Conservation (phyloP, 306 rosid genomes). For the Quillaja saponaria region DNA sequence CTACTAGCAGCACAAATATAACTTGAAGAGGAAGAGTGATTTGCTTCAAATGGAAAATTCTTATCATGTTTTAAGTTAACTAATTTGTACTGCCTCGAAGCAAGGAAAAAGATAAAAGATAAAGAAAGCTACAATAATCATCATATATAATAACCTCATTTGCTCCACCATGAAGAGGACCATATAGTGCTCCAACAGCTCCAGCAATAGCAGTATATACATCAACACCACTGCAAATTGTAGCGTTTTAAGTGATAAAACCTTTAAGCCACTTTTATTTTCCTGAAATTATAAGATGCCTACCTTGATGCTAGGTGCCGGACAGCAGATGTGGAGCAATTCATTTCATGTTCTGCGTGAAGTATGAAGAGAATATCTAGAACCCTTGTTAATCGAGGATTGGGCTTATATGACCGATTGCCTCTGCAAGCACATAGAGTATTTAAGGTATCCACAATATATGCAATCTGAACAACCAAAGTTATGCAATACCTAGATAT, state of each 20-base stretch:
- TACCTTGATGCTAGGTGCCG: constrained; percentile 92
- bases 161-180: constrained; percentile 93
- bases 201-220: constrained; percentile 89
- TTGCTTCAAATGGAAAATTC: neutral
- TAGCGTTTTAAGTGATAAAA: constrained; percentile 15
- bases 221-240: constrained; percentile 74
- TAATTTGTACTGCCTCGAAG: neutral
- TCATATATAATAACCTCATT: constrained; percentile 61
- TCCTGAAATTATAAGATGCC: constrained; percentile 12
- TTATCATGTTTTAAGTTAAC: neutral
- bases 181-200: constrained; percentile 86
- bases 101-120: neutral
- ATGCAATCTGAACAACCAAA: constrained; percentile 4
- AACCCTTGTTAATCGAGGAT: constrained; percentile 78
- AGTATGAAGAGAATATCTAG: constrained; percentile 79
- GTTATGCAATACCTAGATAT: constrained; percentile 4
- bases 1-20: neutral
- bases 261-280: constrained; percentile 14
- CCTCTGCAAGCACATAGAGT: constrained; percentile 53
- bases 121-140: neutral
- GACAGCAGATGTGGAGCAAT: constrained; percentile 87
- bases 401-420: constrained; percentile 75
- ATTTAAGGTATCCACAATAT: neutral
- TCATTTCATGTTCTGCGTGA: constrained; percentile 96
- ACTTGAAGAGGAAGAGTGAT: neutral